phyloP scores from a whole-genome alignment of 345 rosid genomes.

The Hibiscus tridactylites region DNA sequence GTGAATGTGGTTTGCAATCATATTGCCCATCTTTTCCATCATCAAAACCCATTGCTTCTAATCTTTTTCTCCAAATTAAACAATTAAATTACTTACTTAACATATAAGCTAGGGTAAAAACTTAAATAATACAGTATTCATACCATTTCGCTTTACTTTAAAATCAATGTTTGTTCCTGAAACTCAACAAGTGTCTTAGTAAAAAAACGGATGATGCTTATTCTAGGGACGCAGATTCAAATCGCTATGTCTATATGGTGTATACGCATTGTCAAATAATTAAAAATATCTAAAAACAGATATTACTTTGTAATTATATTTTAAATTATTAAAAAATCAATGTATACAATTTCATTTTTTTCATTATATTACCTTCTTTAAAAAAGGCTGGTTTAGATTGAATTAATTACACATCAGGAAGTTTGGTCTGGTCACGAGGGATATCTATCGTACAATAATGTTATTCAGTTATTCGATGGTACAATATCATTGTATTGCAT shows the following conservation, averaged over 20 bases:
- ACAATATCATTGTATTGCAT: background rate
- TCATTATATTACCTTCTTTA: background rate
- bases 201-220: no score
- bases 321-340: no score
- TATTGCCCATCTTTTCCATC: constrained; percentile 23
- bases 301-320: no score
- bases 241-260: no score
- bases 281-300: no score
- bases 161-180: no score
- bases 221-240: no score
- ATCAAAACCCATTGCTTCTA: constrained; percentile 18
- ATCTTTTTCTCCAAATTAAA: background rate
- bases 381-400: background rate
- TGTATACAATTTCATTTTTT: no score
- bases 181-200: no score
- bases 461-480: background rate
- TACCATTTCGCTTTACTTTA: no score
- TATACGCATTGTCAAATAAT: no score
- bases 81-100: background rate
- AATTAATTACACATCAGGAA: background rate
- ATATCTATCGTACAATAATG: background rate
- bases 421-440: background rate
- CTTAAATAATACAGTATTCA: no score
- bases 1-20: constrained; percentile 32
- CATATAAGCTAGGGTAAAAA: background rate